A percentile compares a stretch with the other conserved stretches of the same genome.
These are phyloP conservation scores for Vigna hirtella DNA, from an alignment of 306 rosid species.

Conservation along the genomic window DNA sequence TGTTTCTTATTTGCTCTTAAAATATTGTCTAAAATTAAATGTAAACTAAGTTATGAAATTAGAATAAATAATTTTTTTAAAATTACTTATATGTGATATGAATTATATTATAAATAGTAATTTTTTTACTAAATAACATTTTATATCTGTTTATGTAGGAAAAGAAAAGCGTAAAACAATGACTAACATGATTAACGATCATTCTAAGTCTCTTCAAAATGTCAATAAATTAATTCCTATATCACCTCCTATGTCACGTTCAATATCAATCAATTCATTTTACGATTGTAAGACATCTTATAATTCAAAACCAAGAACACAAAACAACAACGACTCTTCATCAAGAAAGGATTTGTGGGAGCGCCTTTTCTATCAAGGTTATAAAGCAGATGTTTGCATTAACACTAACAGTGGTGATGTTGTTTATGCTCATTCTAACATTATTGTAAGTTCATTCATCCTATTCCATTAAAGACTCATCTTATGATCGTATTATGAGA, in stretches of 20 bases:
- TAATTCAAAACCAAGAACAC: conserved; percentile 46
- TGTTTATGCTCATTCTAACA: conserved; percentile 74
- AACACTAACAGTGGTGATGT: conserved; percentile 68
- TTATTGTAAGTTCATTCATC: conserved; percentile 74
- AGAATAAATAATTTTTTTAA: no score
- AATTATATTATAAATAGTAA: neutral
- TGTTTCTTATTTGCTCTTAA: no score
- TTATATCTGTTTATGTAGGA: conserved; percentile 41
- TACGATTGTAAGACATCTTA: conserved; percentile 34
- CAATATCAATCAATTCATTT: conserved; percentile 37
- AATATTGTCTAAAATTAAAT: no score
- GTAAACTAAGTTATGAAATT: no score
- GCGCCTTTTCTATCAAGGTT: conserved; percentile 72
- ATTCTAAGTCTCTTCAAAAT: conserved; percentile 33
- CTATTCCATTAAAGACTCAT: neutral
- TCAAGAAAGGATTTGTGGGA: conserved; percentile 70
- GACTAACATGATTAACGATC: conserved; percentile 43
- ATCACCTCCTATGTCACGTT: conserved; percentile 66
- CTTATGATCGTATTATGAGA: neutral
- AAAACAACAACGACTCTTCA: conserved; percentile 54
- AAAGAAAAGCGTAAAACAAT: conserved; percentile 35
- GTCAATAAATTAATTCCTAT: conserved; percentile 46
- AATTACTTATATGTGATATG: neutral
- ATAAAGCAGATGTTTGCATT: conserved; percentile 79
- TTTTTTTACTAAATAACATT: neutral